These are phyloP conservation scores for Calamus simplicifolius DNA, from an alignment of 176 grass and related monocot species.

Conservation along the genomic window DNA sequence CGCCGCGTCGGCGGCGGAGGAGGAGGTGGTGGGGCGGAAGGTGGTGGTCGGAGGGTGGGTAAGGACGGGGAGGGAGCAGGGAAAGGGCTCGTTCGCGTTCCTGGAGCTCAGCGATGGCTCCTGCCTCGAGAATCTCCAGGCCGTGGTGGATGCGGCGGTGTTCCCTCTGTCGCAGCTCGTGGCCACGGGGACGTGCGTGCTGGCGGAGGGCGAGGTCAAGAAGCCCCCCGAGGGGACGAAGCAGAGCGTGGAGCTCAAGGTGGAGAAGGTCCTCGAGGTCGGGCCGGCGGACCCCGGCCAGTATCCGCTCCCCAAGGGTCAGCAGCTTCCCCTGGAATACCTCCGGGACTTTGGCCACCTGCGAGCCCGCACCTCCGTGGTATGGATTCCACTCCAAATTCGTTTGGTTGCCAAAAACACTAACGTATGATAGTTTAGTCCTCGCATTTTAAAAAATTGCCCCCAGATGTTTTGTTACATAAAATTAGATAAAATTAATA, in stretches of 20 bases:
- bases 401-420: no score
- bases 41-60: constrained; percentile 78
- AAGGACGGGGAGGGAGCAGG: constrained; percentile 67
- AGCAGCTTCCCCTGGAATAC: constrained; percentile 56
- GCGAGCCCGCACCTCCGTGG: constrained; percentile 40
- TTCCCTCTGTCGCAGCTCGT: constrained; percentile 53
- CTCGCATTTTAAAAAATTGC: no score
- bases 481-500: no score
- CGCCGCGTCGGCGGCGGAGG: constrained; percentile 1
- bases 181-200: constrained; percentile 68
- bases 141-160: constrained; percentile 43
- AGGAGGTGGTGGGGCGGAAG: constrained; percentile 24
- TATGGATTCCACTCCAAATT: no score
- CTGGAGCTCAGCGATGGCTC: constrained; percentile 92
- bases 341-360: constrained; percentile 75
- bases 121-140: constrained; percentile 68
- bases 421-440: no score
- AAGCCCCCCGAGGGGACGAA: constrained; percentile 60
- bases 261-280: constrained; percentile 65
- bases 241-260: constrained; percentile 68
- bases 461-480: no score
- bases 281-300: constrained; percentile 55
- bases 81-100: constrained; percentile 57
- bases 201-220: constrained; percentile 76
- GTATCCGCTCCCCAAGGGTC: constrained; percentile 80